Conservation (phyloP, 805 yeast genomes). For the Wickerhamiella sergipiensis region DNA sequence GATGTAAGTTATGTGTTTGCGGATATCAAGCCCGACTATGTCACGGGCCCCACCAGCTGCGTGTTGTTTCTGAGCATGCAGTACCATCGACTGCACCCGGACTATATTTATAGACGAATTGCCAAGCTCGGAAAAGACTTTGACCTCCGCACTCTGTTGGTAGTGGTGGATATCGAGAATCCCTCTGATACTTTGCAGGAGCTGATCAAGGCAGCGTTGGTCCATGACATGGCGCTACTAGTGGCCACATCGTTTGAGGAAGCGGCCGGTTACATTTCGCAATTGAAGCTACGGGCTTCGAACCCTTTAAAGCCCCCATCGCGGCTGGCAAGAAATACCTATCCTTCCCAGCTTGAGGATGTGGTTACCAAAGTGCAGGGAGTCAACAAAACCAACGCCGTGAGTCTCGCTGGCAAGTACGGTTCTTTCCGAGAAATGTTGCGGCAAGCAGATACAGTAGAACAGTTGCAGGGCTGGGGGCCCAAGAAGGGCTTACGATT, state of each 20-base stretch:
- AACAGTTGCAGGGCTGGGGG: neutral
- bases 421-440: neutral
- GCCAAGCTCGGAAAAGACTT: slow-evolving; percentile 22
- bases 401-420: neutral
- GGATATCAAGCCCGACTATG: slow-evolving; percentile 26
- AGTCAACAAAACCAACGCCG: neutral
- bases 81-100: slow-evolving; percentile 28
- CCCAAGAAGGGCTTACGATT: neutral
- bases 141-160: slow-evolving; percentile 23
- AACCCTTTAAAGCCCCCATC: slow-evolving; percentile 18
- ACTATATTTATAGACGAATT: slow-evolving; percentile 28
- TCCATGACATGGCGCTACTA: slow-evolving; percentile 23
- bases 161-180: slow-evolving; percentile 29
- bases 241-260: slow-evolving; percentile 27
- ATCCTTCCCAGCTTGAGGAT: neutral
- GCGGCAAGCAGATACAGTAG: neutral
- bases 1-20: slow-evolving; percentile 19
- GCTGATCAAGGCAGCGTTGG: slow-evolving; percentile 23
- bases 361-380: neutral
- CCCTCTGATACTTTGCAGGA: slow-evolving; percentile 24
- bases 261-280: slow-evolving; percentile 26
- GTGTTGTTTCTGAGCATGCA: slow-evolving; percentile 25
- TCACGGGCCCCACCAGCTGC: slow-evolving; percentile 24
- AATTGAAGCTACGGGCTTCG: slow-evolving; percentile 21
- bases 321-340: neutral